Conservation (phyloP, 2,329 filamentous ascomycete species). For the Aspergillus chevalieri region DNA sequence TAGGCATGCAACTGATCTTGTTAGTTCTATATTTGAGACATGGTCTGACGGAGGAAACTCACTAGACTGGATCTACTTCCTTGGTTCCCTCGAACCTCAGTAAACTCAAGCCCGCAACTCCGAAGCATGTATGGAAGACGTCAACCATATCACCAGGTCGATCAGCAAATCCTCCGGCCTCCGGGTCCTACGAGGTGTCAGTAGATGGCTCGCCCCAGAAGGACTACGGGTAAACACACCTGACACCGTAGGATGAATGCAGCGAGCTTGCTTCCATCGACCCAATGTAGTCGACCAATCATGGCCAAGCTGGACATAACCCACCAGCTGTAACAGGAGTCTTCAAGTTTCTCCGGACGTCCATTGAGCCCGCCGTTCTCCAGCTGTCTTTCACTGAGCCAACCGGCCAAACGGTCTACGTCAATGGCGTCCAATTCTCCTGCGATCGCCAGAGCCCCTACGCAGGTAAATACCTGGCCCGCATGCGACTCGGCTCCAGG, state of each 20-base stretch:
- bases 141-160: slow-evolving; percentile 91
- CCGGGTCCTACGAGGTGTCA: slow-evolving; percentile 53
- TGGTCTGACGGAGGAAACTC: slow-evolving; percentile 26
- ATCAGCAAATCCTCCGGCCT: slow-evolving; percentile 80
- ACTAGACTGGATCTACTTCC: slow-evolving; percentile 84
- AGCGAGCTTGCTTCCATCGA: slow-evolving; percentile 73
- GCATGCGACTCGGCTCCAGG: slow-evolving; percentile 92
- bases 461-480: slow-evolving; percentile 91
- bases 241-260: slow-evolving; percentile 83
- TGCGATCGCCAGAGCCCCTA: slow-evolving; percentile 79
- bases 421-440: slow-evolving; percentile 75
- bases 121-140: slow-evolving; percentile 92
- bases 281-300: slow-evolving; percentile 84
- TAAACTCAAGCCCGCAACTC: slow-evolving; percentile 79
- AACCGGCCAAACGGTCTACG: slow-evolving; percentile 72
- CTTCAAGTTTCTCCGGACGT: slow-evolving; percentile 87
- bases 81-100: slow-evolving; percentile 69
- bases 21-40: slow-evolving; percentile 13
- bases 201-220: not conserved
- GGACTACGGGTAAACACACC: slow-evolving; percentile 30
- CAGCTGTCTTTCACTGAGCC: slow-evolving; percentile 90
- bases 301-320: slow-evolving; percentile 87
- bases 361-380: slow-evolving; percentile 86
- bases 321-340: slow-evolving; percentile 99
- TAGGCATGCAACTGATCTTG: slow-evolving; percentile 60